A percentile compares a stretch with the other conserved stretches of the same genome.
phyloP scores from a whole-genome alignment of 148 eudicot genomes.

The Spergularia marina region DNA sequence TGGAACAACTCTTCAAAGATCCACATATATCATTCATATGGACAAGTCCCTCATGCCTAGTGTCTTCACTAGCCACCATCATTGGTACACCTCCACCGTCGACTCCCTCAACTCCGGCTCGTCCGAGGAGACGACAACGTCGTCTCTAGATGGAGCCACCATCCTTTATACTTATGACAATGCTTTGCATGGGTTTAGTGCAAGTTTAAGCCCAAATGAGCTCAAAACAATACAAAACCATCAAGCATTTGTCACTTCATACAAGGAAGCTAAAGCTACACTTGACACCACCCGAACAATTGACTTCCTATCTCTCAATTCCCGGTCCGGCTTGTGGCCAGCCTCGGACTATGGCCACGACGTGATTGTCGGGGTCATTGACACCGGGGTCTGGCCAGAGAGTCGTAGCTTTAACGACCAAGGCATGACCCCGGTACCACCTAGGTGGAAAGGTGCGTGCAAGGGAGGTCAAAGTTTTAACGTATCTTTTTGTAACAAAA shows the following conservation, averaged over 20 bases:
- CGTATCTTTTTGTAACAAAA: constrained; percentile 44
- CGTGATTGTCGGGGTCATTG: constrained; percentile 54
- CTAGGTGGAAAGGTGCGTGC: constrained; percentile 58
- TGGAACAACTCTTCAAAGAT: constrained; percentile 26
- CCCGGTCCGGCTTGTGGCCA: constrained; percentile 50
- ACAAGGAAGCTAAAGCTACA: constrained; percentile 34
- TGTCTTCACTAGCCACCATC: constrained; percentile 48
- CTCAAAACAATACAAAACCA: constrained; percentile 33
- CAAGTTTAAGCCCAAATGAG: constrained; percentile 40
- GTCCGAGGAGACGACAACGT: constrained; percentile 4
- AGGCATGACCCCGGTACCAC: constrained; percentile 41
- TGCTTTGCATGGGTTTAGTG: constrained; percentile 72
- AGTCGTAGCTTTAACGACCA: constrained; percentile 47
- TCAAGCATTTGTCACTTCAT: constrained; percentile 46
- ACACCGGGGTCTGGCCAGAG: constrained; percentile 76
- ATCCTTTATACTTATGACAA: constrained; percentile 48
- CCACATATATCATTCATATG: constrained; percentile 75
- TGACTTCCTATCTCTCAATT: constrained; percentile 50
- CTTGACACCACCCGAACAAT: constrained; percentile 52
- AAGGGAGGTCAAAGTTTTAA: constrained; percentile 44
- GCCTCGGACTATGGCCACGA: constrained; percentile 51
- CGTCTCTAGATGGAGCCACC: constrained; percentile 27
- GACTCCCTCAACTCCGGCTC: constrained; percentile 29
- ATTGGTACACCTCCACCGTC: constrained; percentile 65
- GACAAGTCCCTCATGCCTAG: constrained; percentile 71